Conservation (phyloP, 2,329 filamentous ascomycete genomes). For the Trichoderma aggressivum region DNA sequence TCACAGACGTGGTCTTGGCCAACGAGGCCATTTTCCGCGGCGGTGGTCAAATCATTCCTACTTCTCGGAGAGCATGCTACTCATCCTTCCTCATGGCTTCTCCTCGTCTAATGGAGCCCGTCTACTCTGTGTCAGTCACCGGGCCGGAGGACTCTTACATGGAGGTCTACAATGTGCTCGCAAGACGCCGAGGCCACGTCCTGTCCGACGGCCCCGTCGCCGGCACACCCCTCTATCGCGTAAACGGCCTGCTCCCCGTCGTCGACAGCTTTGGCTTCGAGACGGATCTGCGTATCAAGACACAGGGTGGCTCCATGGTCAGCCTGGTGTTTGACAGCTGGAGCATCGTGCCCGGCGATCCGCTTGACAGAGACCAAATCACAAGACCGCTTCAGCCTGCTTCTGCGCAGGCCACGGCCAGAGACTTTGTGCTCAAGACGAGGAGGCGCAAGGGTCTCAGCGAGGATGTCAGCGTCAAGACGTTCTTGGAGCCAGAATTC, state of each 20-base stretch:
- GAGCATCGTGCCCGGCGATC: constrained; percentile 94
- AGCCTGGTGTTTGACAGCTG: constrained; percentile 93
- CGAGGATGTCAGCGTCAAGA: constrained; percentile 92
- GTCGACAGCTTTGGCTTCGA: constrained; percentile 98
- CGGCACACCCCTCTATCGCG: constrained; percentile 88
- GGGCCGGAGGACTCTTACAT: constrained; percentile 86
- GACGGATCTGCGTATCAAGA: constrained; percentile 93
- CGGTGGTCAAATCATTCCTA: constrained; percentile 96
- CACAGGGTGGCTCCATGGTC: constrained; percentile 86
- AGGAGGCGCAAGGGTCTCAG: constrained; percentile 87
- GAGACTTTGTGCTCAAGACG: constrained; percentile 97
- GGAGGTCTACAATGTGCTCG: constrained; percentile 87
- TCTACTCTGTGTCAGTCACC: constrained; percentile 90
- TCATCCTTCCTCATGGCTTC: constrained; percentile 96
- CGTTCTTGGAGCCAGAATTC: constrained; percentile 93
- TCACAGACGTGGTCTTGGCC: constrained; percentile 85
- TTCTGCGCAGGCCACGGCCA: constrained; percentile 79
- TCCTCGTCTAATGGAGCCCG: constrained; percentile 92
- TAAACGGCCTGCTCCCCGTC: constrained; percentile 86
- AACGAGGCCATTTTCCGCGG: constrained; percentile 91
- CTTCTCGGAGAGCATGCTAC: constrained; percentile 87
- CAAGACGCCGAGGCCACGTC: constrained; percentile 85
- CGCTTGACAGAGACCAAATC: constrained; percentile 81
- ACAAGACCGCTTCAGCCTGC: constrained; percentile 84
- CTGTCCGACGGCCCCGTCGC: constrained; percentile 91